Evolutionary conservation across 768 basidiomycete genomes (phyloP).

Genomic region (Tubosaeta sp.): DNA sequence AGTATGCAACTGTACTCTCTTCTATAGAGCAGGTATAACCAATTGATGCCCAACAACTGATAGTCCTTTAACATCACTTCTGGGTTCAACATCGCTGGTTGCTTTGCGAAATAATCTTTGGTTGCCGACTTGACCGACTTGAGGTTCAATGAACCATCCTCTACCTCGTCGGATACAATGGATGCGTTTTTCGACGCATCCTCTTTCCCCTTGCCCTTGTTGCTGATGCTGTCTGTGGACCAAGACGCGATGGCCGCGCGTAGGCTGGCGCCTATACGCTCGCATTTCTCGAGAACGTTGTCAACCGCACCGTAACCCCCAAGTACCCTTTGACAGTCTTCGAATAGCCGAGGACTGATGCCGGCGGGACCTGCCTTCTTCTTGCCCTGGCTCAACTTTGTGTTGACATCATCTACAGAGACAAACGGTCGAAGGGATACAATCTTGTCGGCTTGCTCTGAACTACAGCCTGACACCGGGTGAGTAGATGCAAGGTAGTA

Average conservation of each 20-base stretch:
- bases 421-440: slow-evolving; percentile 75
- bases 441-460: slow-evolving; percentile 77
- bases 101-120: slow-evolving; percentile 66
- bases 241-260: slow-evolving; percentile 75
- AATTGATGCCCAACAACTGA: slow-evolving; percentile 95
- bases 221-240: slow-evolving; percentile 38
- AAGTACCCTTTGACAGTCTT: slow-evolving; percentile 84
- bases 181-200: slow-evolving; percentile 20
- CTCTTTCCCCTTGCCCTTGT: slow-evolving; percentile 39
- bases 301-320: slow-evolving; percentile 86
- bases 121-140: slow-evolving; percentile 41
- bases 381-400: slow-evolving; percentile 78
- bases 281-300: slow-evolving; percentile 82
- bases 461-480: slow-evolving; percentile 57
- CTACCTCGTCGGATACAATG: slow-evolving; percentile 34
- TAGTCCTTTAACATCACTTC: slow-evolving; percentile 89
- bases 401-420: slow-evolving; percentile 69
- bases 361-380: slow-evolving; percentile 81
- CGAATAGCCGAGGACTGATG: slow-evolving; percentile 85
- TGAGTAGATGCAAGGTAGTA: slow-evolving; percentile 2
- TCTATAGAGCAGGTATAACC: slow-evolving; percentile 85
- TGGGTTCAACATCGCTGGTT: slow-evolving; percentile 65
- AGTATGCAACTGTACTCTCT: slow-evolving; percentile 88
- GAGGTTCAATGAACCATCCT: slow-evolving; percentile 64
- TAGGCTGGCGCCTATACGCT: slow-evolving; percentile 75